These are phyloP conservation scores for Zygosaccharomyces pseudobailii DNA, from an alignment of 1,139 yeast species.

Conservation along the genomic window DNA sequence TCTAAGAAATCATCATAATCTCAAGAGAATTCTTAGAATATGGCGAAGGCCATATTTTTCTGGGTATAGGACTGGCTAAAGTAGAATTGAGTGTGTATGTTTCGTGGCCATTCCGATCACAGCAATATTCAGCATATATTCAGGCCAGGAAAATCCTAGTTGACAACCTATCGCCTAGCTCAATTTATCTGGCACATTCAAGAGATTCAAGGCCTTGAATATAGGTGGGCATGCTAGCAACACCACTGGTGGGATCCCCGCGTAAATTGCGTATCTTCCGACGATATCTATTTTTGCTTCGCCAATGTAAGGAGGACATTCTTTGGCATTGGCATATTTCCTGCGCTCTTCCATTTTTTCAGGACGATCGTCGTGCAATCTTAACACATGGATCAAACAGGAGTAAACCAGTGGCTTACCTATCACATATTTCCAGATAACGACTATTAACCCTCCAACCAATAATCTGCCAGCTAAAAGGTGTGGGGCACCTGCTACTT, in stretches of 20 bases:
- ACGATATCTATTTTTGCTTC: slow-evolving; percentile 26
- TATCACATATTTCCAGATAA: slow-evolving; percentile 30
- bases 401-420: slow-evolving; percentile 22
- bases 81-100: too few relatives aligned
- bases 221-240: slow-evolving; percentile 25
- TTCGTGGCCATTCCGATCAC: too few relatives aligned
- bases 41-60: too few relatives aligned
- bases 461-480: slow-evolving; percentile 17
- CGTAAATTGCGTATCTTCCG: slow-evolving; percentile 31
- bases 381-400: slow-evolving; percentile 14
- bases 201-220: slow-evolving; percentile 14
- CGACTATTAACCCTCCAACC: slow-evolving; percentile 26
- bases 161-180: not conserved
- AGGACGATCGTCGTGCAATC: slow-evolving; percentile 25
- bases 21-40: too few relatives aligned
- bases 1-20: too few relatives aligned
- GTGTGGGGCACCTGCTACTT: slow-evolving; percentile 11
- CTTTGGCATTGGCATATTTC: slow-evolving; percentile 11
- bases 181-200: not conserved
- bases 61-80: too few relatives aligned
- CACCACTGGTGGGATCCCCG: slow-evolving; percentile 30
- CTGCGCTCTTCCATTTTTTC: slow-evolving; percentile 11
- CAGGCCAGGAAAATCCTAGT: not conserved
- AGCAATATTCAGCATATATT: not conserved
- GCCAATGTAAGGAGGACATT: slow-evolving; percentile 25